These are phyloP conservation scores for Aschersonia sp. DNA, from an alignment of 2,329 filamentous ascomycete species.

Conservation along the genomic window DNA sequence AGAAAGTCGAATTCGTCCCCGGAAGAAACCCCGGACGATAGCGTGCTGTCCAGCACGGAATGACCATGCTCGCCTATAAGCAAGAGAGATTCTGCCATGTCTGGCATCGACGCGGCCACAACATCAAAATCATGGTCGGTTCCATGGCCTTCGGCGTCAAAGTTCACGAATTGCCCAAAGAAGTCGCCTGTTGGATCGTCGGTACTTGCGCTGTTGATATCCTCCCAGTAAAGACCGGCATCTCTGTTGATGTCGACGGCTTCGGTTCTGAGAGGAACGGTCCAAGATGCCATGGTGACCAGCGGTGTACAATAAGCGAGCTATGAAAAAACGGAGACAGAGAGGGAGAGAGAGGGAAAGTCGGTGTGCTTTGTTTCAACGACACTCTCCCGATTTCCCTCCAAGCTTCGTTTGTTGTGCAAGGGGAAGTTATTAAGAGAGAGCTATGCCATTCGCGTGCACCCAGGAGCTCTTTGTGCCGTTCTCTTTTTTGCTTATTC, in stretches of 20 bases:
- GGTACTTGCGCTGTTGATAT: conserved; percentile 14
- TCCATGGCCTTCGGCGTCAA: conserved; percentile 14
- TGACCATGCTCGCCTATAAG: conserved; percentile 9
- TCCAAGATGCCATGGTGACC: conserved; percentile 20
- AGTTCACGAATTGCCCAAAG: conserved; percentile 22
- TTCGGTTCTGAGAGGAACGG: conserved; percentile 18
- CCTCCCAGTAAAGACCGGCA: conserved; percentile 20
- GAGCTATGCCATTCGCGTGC: not conserved
- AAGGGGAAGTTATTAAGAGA: not conserved
- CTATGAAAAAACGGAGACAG: no score
- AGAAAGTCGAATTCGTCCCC: conserved; percentile 22
- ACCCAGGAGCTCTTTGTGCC: not conserved
- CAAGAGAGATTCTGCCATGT: conserved; percentile 13
- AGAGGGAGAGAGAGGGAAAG: not conserved
- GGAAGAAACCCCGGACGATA: conserved; percentile 20
- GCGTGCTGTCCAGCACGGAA: conserved; percentile 11
- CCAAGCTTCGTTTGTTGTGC: not conserved
- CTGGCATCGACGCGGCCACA: conserved; percentile 10
- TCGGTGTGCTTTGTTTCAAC: not conserved
- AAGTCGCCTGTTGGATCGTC: conserved; percentile 17
- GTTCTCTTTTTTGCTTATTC: not conserved
- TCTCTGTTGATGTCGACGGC: conserved; percentile 19
- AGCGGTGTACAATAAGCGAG: not conserved
- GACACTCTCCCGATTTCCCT: no score
- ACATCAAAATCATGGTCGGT: conserved; percentile 7